phyloP scores from a whole-genome alignment of 257 asterid genomes.

The Gentiana macrophylla region DNA sequence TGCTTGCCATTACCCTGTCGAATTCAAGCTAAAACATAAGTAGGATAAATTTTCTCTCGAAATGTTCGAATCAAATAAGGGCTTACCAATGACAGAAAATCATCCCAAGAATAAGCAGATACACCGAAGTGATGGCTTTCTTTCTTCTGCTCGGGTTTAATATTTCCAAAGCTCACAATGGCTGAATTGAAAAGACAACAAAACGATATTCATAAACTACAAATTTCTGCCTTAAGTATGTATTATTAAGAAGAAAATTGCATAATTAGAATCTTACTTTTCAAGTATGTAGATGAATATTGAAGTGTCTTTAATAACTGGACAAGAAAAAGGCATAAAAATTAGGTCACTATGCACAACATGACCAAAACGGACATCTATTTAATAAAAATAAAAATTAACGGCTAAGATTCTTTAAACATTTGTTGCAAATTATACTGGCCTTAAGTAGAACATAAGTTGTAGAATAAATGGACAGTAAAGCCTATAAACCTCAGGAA shows the following conservation, averaged over 20 bases:
- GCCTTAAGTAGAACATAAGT: background rate
- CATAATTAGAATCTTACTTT: constrained; percentile 40
- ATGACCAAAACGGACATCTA: background rate
- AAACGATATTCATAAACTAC: background rate
- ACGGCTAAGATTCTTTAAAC: background rate
- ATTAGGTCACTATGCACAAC: constrained; percentile 16
- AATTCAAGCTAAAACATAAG: too few relatives aligned
- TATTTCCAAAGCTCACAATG: constrained; percentile 77
- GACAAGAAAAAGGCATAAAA: constrained; percentile 19
- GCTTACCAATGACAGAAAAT: constrained; percentile 67
- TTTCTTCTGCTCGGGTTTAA: constrained; percentile 59
- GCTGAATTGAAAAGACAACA: constrained; percentile 56
- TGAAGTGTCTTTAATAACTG: constrained; percentile 87
- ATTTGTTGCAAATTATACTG: background rate
- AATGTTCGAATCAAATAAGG: background rate
- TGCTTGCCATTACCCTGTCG: constrained; percentile 62
- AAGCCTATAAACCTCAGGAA: too few relatives aligned
- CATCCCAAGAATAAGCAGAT: constrained; percentile 68
- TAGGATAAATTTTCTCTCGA: too few relatives aligned
- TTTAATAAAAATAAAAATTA: background rate
- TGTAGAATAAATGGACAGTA: too few relatives aligned
- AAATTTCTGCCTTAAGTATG: too few relatives aligned
- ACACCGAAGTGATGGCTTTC: constrained; percentile 51
- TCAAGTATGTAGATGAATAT: constrained; percentile 48
- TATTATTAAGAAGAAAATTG: too few relatives aligned